These are phyloP conservation scores for Dalbergia cultrata DNA, from an alignment of 306 rosid species.

Conservation along the genomic window DNA sequence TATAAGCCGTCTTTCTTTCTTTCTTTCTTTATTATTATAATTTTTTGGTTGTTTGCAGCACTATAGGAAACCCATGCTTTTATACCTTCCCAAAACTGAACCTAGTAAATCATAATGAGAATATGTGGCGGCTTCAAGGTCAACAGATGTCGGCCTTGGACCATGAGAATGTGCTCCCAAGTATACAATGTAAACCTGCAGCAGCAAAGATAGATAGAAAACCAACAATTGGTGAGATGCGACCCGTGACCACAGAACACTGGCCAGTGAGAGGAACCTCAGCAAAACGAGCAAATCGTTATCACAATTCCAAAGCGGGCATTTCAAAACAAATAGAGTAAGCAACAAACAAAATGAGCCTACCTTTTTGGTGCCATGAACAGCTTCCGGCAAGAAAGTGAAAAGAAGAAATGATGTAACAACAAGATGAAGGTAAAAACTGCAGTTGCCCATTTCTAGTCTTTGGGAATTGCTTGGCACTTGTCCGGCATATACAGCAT, in stretches of 20 bases:
- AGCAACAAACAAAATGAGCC: neutral
- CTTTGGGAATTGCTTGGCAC: neutral
- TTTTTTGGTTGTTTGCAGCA: too few relatives aligned
- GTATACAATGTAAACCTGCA: slow-evolving; percentile 41
- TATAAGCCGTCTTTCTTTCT: too few relatives aligned
- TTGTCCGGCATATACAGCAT: too few relatives aligned
- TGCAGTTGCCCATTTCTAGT: neutral
- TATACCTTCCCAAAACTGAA: slow-evolving; percentile 48
- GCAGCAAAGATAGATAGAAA: neutral
- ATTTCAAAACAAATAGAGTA: neutral
- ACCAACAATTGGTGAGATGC: neutral
- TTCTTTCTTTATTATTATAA: too few relatives aligned
- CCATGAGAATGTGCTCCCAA: slow-evolving; percentile 48
- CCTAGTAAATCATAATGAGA: slow-evolving; percentile 45
- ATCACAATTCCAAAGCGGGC: neutral
- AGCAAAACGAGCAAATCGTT: neutral
- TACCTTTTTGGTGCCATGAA: slow-evolving; percentile 22
- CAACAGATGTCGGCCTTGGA: slow-evolving; percentile 18
- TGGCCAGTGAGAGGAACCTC: neutral
- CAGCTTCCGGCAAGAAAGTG: slow-evolving; percentile 15
- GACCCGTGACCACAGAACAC: neutral
- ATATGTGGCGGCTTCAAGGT: slow-evolving; percentile 21
- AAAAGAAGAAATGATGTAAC: slow-evolving; percentile 9
- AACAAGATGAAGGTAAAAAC: neutral
- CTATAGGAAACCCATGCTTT: too few relatives aligned